Base-by-base conservation (phyloP, 345 rosid species). In the Acer yangbiense region DNA sequence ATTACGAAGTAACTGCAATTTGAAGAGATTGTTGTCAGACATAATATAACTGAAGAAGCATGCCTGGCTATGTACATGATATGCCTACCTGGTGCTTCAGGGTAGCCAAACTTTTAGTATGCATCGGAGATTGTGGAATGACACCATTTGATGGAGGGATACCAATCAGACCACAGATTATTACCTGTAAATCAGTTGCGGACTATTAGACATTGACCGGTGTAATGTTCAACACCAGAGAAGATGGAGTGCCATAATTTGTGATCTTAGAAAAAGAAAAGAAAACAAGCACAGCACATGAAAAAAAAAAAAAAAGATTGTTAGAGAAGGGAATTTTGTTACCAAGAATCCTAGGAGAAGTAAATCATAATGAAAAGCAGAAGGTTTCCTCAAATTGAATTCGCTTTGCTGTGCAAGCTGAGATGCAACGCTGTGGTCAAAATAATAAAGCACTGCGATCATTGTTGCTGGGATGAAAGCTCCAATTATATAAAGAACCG, bases 401-500 rank as follows among this genome's bases (percentile, higher is more conserved):
- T 95, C 98, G 79, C 88, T 83, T 79, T 95, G 98, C 77, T 95
- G 98, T 32, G 98, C 98, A 25, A 93, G 98, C 80, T 95, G 98
- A 14, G 98, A 88, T 39, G 97, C 98, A 79, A 93, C 97, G 44
- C 97, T 91, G 81, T 95, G 98, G 78, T 95, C 98, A 75, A 94
- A 94, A 82, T 93, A 94, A 82, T 94, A 94, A 50, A 94, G 98
- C 73, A 93, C 98, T 0, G 98, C 95, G 1, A 90, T 88, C 98
- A 93, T 95, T 76, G 98, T 90, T 55, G 98, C 98, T 41, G 98
- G 98, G 82, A 95, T 85, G 74, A 95, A 90, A 55, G 98, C 97
- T 82, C 94, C 90, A 63, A 93, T 75, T 71, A 95, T 90, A 77
- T 95, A 93, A 54, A 91, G 83, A 48, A 93, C 83, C 6, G 98